Percentiles rank a stretch among this genome's conserved stretches.
Evolutionary conservation across 768 basidiomycete genomes (phyloP).

Genomic region (Psilocybe sp.): DNA sequence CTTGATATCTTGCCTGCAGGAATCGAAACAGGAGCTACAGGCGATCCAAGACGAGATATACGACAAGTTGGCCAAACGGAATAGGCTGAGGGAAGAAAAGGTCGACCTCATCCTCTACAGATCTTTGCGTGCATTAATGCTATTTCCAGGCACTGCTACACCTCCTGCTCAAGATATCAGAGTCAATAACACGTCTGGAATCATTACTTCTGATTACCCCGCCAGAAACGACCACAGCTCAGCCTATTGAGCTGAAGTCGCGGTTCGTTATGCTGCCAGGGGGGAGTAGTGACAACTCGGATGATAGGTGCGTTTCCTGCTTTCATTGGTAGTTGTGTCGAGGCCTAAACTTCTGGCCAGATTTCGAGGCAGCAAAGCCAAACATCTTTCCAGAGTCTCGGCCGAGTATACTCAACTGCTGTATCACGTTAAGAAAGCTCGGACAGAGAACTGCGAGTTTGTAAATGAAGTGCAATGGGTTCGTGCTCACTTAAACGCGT

Average conservation of each 20-base stretch:
- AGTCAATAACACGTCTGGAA: constrained; percentile 86
- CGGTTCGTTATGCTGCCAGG: constrained; percentile 25
- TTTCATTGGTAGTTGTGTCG: not conserved
- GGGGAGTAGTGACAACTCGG: constrained; percentile 40
- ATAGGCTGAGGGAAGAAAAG: constrained; percentile 83
- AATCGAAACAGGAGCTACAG: constrained; percentile 61
- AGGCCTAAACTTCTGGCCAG: constrained; percentile 28
- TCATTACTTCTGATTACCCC: constrained; percentile 72
- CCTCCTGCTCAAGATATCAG: constrained; percentile 87
- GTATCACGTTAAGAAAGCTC: constrained; percentile 85
- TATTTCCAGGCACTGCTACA: constrained; percentile 70
- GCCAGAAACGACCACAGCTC: constrained; percentile 39
- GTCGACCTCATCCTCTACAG: constrained; percentile 30
- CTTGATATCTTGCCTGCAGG: constrained; percentile 30
- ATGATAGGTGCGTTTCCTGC: constrained; percentile 33
- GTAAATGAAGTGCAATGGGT: constrained; percentile 88
- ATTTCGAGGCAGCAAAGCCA: constrained; percentile 61
- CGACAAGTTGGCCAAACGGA: constrained; percentile 71
- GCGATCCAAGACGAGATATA: constrained; percentile 72
- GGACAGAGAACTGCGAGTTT: constrained; percentile 71
- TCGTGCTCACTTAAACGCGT: constrained; percentile 25
- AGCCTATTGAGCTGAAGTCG: constrained; percentile 31
- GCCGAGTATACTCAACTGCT: constrained; percentile 90
- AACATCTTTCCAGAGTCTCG: constrained; percentile 82
- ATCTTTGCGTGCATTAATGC: not conserved